A percentile compares a stretch with the other conserved stretches of the same genome.
Evolutionary conservation across 1,284 basidiomycete genomes (phyloP).

Genomic region (Wallemia ichthyophaga): DNA sequence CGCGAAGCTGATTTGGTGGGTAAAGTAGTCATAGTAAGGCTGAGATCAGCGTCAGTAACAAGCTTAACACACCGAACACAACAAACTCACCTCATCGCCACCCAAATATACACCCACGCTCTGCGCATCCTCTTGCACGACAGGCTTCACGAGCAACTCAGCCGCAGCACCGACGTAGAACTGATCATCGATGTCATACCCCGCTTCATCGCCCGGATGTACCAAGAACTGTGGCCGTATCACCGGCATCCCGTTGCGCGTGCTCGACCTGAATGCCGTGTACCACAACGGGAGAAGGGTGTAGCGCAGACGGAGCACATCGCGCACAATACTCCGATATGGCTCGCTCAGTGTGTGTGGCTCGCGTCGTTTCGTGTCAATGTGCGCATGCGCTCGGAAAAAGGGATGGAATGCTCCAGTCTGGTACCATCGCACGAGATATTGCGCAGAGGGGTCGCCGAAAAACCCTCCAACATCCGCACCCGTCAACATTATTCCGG

Average conservation of each 20-base stretch:
- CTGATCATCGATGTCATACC: constrained; percentile 75
- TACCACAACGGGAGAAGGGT: constrained; percentile 80
- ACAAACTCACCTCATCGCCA: constrained; percentile 47
- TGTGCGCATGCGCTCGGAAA: constrained; percentile 93
- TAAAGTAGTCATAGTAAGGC: constrained; percentile 90
- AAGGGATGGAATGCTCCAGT: constrained; percentile 85
- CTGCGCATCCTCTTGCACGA: constrained; percentile 40
- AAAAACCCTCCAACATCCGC: constrained; percentile 23
- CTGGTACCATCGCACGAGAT: constrained; percentile 92
- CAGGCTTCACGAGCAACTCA: constrained; percentile 70
- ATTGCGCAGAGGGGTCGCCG: constrained; percentile 56
- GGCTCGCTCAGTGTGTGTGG: constrained; percentile 78
- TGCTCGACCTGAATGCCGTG: constrained; percentile 70
- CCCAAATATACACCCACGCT: constrained; percentile 53
- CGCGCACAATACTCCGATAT: constrained; percentile 46
- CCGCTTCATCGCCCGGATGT: constrained; percentile 59
- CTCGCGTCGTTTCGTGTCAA: constrained; percentile 91
- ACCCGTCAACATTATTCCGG: constrained; percentile 78
- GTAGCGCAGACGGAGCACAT: constrained; percentile 58
- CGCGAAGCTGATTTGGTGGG: constrained; percentile 32
- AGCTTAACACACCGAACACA: too few species aligned
- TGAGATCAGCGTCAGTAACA: too few species aligned
- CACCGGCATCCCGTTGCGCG: constrained; percentile 44
- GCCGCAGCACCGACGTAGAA: constrained; percentile 72
- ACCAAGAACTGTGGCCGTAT: constrained; percentile 66